Conservation (phyloP, 1,284 basidiomycete species). For the Inonotus obliquus region DNA sequence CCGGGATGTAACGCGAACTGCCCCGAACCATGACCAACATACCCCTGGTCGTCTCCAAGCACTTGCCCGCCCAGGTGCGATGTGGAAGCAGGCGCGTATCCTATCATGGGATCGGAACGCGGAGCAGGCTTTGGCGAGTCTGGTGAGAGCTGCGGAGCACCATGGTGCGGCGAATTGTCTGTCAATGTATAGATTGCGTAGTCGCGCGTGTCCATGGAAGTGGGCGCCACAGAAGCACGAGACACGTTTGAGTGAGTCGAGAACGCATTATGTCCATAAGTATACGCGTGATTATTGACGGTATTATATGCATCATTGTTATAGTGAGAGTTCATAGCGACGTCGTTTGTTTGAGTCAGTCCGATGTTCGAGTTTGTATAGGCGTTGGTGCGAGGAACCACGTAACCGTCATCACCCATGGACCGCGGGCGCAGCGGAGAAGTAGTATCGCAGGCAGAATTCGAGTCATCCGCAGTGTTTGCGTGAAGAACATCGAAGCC, state of each 20-base stretch:
- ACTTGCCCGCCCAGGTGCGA: background rate
- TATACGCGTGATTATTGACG: background rate
- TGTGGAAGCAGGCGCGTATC: background rate
- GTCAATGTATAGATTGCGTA: background rate
- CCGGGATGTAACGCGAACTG: background rate
- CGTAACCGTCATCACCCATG: background rate
- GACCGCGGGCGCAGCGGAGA: background rate
- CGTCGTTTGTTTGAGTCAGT: background rate
- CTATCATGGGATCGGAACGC: background rate
- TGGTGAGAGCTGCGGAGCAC: slow-evolving; percentile 9
- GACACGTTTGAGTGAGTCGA: background rate
- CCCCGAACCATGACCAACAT: background rate
- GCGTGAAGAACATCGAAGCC: background rate
- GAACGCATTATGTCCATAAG: background rate
- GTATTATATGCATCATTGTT: background rate
- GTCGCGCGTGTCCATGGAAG: background rate
- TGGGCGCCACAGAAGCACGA: background rate
- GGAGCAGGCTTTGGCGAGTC: slow-evolving; percentile 10
- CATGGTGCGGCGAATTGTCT: background rate
- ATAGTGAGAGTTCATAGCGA: background rate
- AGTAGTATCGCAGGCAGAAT: background rate
- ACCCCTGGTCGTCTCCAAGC: background rate
- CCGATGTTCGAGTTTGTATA: background rate
- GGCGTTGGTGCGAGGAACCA: background rate
- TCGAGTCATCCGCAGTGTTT: background rate